Percentiles rank a stretch among this genome's conserved stretches.
Evolutionary conservation across 495 filamentous ascomycete species (phyloP).

Genomic region (Sordaria brevicollis): DNA sequence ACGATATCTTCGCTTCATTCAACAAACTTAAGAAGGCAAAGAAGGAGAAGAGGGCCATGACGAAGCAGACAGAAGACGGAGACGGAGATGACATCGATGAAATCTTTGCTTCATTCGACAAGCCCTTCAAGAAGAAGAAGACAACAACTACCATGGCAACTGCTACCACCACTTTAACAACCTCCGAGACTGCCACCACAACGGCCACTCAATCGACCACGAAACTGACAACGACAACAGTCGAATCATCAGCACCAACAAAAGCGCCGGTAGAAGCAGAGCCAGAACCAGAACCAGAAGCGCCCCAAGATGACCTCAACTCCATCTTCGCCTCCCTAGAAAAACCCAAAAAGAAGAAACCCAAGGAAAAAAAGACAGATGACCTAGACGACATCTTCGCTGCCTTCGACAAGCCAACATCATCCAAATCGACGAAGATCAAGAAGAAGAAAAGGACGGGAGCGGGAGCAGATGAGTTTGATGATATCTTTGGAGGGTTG

Average conservation of each 20-base stretch:
- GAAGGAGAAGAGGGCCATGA: conserved; percentile 7
- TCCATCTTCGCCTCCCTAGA: background rate
- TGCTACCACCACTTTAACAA: background rate
- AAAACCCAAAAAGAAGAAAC: conserved; percentile 4
- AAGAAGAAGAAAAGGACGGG: conserved; percentile 10
- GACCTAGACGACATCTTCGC: conserved; percentile 29
- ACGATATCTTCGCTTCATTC: conserved; percentile 15
- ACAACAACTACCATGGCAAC: conserved; percentile 5
- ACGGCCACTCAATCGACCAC: background rate
- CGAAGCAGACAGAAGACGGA: background rate
- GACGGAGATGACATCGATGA: background rate
- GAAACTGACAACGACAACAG: background rate
- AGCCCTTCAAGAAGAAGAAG: conserved; percentile 1
- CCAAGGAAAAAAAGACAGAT: conserved; percentile 10
- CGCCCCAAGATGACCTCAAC: background rate
- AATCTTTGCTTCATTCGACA: background rate
- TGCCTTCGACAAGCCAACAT: background rate
- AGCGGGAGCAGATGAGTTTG: conserved; percentile 17
- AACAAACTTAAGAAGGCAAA: conserved; percentile 8
- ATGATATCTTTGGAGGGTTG: conserved; percentile 20
- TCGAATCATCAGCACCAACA: conserved; percentile 10
- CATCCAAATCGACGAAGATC: conserved; percentile 18
- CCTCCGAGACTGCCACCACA: background rate
- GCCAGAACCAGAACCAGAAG: background rate
- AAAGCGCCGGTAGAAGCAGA: background rate